Evolutionary conservation across 257 asterid species (phyloP), one percentile per base, ranked within the genome.

Genomic region (Solanum bulbocastanum): DNA sequence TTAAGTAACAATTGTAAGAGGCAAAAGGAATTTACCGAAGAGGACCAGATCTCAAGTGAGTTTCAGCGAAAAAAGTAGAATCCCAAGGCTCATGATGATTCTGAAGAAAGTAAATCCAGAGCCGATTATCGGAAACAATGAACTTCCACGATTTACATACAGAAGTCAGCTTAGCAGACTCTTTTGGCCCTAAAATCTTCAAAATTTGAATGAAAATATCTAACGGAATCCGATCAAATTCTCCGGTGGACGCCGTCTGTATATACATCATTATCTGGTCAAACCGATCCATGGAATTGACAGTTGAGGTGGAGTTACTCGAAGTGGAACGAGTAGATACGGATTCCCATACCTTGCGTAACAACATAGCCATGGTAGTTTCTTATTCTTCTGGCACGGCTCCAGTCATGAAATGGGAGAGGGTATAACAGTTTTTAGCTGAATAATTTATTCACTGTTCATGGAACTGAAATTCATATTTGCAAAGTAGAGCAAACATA

Each of bases 91-190:
- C 96, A 76, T 88, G 88, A n/a, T 91, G 94, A 91, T 91, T 92
- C 94, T 97, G 98, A 83, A 97, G 94, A 87, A 97, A 97, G 87
- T 94, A 91, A 91, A 97, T 92, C 99, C 99, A 97, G 3, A 97
- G 87, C 40, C 98, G 95, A 93, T 97, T 96, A 86, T 97, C 98
- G 6, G 95, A 91, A 16, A 95, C 92, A 83, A 95, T 37, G 88
- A 89, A 93, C 35, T 92, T 95, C 98, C 97, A 96, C 65, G 94
- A 87, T 91, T 92, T 97, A 86, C 99, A 97, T 8, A 97, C 99
- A 18, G 93, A 92, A 84, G 91, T 88, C 35, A 96, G 90, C 83
- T 93, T 92, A 3, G 98, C 98, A 15, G 98, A 86, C 86, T 97
- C 98, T 60, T 90, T 94, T 3, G 98, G 99, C 30, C 98, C 99